A percentile compares a stretch with the other conserved stretches of the same genome.
phyloP scores from a whole-genome alignment of 75 land plant species.

The Pinus taeda region DNA sequence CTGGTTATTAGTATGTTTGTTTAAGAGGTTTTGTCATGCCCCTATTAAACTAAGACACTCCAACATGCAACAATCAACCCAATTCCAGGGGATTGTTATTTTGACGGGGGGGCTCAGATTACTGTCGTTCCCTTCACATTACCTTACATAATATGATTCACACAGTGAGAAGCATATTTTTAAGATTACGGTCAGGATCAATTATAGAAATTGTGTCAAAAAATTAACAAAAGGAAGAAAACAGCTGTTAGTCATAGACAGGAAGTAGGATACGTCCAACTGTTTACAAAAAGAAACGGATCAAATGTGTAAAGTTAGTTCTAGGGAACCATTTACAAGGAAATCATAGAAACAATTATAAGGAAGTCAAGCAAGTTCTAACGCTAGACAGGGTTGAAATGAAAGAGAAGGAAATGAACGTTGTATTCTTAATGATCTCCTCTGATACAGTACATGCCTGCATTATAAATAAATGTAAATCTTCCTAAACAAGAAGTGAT shows the following conservation, averaged over 20 bases:
- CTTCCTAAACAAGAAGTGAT: background rate
- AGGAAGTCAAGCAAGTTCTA: background rate
- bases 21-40: no score
- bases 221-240: background rate
- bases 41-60: no score
- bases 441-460: background rate
- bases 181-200: background rate
- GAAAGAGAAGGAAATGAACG: background rate
- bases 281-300: background rate
- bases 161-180: no score
- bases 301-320: background rate
- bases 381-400: background rate
- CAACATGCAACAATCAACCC: no score
- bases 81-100: no score
- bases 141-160: no score
- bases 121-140: no score
- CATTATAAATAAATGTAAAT: background rate
- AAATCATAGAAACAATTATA: background rate
- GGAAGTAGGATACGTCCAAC: background rate
- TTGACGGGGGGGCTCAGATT: no score
- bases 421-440: background rate
- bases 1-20: no score
- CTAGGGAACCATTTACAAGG: background rate
- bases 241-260: background rate
- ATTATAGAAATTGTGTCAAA: background rate